These are phyloP conservation scores for Rhizophora mangle DNA, from an alignment of 345 rosid genomes.

Conservation along the genomic window DNA sequence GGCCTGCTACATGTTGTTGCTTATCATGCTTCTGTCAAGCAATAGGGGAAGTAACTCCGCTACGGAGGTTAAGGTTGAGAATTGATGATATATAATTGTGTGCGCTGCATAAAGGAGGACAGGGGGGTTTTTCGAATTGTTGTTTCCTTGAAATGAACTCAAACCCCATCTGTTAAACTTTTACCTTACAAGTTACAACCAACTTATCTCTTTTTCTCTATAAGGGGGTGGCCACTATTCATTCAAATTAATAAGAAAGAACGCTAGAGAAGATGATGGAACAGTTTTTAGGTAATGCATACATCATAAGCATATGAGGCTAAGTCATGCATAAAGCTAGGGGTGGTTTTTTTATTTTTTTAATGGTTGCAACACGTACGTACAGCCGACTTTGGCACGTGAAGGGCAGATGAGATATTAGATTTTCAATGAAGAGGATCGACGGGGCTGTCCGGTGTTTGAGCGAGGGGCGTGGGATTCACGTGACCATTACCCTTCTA, in stretches of 20 bases:
- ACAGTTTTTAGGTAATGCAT: not conserved
- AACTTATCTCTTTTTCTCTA: not conserved
- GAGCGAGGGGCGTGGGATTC: slow-evolving; percentile 45
- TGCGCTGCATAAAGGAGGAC: slow-evolving; percentile 2
- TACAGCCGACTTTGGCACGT: slow-evolving; percentile 43
- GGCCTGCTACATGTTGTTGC: not conserved
- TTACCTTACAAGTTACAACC: not conserved
- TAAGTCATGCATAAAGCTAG: no score
- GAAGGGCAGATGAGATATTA: slow-evolving; percentile 28
- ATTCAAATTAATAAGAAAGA: not conserved
- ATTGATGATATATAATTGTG: not conserved
- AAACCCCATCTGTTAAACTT: not conserved
- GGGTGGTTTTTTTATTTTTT: no score
- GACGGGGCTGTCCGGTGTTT: slow-evolving; percentile 33
- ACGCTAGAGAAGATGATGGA: not conserved
- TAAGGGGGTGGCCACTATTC: not conserved
- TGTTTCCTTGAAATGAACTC: slow-evolving; percentile 2
- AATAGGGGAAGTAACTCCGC: no score
- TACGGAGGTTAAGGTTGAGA: not conserved
- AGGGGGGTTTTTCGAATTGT: slow-evolving; percentile 1
- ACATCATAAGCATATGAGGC: no score
- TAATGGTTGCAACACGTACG: slow-evolving; percentile 31
- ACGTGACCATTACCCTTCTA: slow-evolving; percentile 45
- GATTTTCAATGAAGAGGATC: slow-evolving; percentile 11
- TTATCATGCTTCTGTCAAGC: no score